Percentiles rank a stretch among this genome's conserved stretches.
Evolutionary conservation across 495 filamentous ascomycete species (phyloP).

Genomic region (Neurospora pannonica): DNA sequence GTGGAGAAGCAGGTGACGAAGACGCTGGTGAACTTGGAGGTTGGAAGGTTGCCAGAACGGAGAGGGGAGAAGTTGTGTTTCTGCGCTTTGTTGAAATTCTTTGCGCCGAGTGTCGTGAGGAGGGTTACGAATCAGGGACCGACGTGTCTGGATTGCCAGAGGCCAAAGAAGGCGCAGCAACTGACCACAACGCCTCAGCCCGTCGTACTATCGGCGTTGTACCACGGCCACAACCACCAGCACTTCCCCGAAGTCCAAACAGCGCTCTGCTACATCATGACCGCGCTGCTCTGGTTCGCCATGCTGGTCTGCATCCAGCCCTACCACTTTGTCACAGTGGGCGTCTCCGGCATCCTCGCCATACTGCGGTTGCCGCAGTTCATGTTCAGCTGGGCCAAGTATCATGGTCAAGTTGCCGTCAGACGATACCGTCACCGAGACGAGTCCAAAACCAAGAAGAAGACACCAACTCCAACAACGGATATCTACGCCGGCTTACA

Average conservation of each 20-base stretch:
- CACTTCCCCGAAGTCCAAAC: constrained; percentile 3
- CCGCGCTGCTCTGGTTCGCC: constrained; percentile 10
- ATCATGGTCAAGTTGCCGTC: neutral
- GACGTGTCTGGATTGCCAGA: neutral
- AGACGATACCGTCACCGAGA: neutral
- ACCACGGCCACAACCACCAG: constrained; percentile 17
- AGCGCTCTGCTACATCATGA: constrained; percentile 11
- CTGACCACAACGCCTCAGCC: neutral
- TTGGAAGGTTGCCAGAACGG: neutral
- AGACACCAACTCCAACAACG: neutral
- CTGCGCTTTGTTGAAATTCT: neutral
- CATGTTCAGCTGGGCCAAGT: neutral
- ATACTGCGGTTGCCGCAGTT: neutral
- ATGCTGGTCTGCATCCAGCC: constrained; percentile 12
- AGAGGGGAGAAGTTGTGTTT: neutral
- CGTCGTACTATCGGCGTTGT: neutral
- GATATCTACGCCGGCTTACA: neutral
- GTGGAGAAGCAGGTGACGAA: neutral
- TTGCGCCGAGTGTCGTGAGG: neutral
- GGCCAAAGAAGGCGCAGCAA: neutral
- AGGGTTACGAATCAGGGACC: neutral
- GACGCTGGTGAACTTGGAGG: neutral
- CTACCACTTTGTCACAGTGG: constrained; percentile 2
- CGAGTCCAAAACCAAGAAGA: neutral
- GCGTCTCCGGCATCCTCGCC: constrained; percentile 1